These are phyloP conservation scores for Apiospora saccharicola DNA, from an alignment of 2,329 filamentous ascomycete genomes.

Conservation along the genomic window DNA sequence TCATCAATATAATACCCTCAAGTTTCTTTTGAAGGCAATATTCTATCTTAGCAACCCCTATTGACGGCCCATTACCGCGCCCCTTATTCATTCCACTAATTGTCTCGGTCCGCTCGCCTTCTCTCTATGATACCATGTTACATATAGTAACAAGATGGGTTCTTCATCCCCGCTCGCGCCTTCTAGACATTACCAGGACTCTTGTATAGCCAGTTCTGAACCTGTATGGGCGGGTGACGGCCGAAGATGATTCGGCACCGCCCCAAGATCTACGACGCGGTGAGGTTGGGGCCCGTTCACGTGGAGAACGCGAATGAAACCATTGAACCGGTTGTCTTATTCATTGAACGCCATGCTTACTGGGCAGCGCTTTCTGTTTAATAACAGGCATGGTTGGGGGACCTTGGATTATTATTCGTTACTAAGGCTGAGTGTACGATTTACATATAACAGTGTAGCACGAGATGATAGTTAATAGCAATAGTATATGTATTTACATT, in stretches of 20 bases:
- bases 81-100: not conserved
- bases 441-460: no score
- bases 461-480: no score
- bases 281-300: not conserved
- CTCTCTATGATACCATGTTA: no score
- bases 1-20: constrained; percentile 12
- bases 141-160: no score
- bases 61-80: not conserved
- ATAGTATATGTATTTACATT: no score
- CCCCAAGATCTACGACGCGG: not conserved
- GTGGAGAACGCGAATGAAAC: not conserved
- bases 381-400: no score
- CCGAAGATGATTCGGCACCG: not conserved
- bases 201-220: not conserved
- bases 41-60: not conserved
- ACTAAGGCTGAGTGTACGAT: no score
- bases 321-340: not conserved
- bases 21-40: not conserved
- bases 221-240: not conserved
- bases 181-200: not conserved
- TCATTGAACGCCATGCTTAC: not conserved
- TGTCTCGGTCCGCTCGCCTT: not conserved
- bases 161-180: not conserved
- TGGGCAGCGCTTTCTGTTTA: not conserved
- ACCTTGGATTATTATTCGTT: no score